A percentile compares a stretch with the other conserved stretches of the same genome.
Evolutionary conservation across 331 rosid genomes (phyloP).

Genomic region (Malus hybrid): DNA sequence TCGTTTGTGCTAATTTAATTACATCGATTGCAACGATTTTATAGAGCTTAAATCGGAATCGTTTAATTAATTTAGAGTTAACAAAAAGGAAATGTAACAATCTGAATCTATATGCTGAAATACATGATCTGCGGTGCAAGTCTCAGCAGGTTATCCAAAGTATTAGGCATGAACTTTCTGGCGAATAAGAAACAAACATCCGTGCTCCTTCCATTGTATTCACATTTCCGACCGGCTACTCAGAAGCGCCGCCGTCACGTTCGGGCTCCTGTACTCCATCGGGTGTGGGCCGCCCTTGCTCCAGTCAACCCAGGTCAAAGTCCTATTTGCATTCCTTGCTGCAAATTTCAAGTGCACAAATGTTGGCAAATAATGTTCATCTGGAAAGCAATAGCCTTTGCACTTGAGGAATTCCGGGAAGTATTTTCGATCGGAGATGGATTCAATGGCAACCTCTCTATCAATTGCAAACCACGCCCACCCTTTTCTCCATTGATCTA

Average conservation of each 20-base stretch:
- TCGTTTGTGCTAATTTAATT: neutral
- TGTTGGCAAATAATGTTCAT: slow-evolving; percentile 82
- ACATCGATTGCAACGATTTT: neutral
- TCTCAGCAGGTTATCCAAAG: slow-evolving; percentile 39
- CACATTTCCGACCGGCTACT: slow-evolving; percentile 17
- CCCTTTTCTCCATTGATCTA: slow-evolving; percentile 74
- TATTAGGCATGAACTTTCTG: slow-evolving; percentile 48
- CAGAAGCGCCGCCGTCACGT: slow-evolving; percentile 40
- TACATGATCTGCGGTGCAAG: slow-evolving; percentile 52
- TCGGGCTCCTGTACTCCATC: slow-evolving; percentile 27
- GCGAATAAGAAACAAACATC: slow-evolving; percentile 63
- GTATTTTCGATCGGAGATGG: slow-evolving; percentile 43
- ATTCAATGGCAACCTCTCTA: slow-evolving; percentile 48
- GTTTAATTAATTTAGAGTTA: neutral
- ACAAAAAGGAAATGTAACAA: neutral
- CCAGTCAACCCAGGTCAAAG: slow-evolving; percentile 93
- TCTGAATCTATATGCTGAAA: slow-evolving; percentile 4
- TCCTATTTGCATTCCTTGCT: slow-evolving; percentile 49
- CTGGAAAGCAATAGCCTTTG: slow-evolving; percentile 44
- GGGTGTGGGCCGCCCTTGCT: slow-evolving; percentile 77
- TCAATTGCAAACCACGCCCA: slow-evolving; percentile 82
- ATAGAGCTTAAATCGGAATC: neutral
- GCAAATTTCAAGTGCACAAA: slow-evolving; percentile 39
- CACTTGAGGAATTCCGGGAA: slow-evolving; percentile 39
- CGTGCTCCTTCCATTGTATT: slow-evolving; percentile 24